phyloP scores from a whole-genome alignment of 2,329 filamentous ascomycete genomes.

The Keithomyces neogunnii region DNA sequence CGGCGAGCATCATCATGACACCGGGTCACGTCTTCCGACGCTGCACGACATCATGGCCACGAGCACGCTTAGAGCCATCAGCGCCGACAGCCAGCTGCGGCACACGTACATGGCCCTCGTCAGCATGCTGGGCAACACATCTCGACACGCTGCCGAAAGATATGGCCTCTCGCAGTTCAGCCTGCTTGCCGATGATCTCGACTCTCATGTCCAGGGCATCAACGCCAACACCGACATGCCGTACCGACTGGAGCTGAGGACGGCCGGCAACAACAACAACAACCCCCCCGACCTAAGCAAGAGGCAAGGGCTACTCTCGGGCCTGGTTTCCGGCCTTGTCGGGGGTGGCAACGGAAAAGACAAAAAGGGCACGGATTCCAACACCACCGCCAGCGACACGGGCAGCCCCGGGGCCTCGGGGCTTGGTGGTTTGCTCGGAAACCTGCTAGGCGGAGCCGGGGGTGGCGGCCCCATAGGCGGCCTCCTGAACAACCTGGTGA shows the following conservation, averaged over 20 bases:
- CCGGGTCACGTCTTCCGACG: neutral
- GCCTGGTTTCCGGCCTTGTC: neutral
- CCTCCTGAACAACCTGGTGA: conserved; percentile 3
- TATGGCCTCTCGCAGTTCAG: conserved; percentile 8
- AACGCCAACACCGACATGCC: conserved; percentile 8
- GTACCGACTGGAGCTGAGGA: conserved; percentile 5
- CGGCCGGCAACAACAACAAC: neutral
- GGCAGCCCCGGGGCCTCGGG: neutral
- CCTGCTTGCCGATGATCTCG: conserved; percentile 7
- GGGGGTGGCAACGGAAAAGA: neutral
- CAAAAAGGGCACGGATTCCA: neutral
- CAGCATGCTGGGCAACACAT: conserved; percentile 10
- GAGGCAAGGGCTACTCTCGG: neutral
- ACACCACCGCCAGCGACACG: neutral
- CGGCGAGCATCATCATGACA: too few relatives aligned
- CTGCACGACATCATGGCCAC: neutral
- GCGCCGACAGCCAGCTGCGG: conserved; percentile 6
- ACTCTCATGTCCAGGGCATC: conserved; percentile 7
- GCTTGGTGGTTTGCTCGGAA: neutral
- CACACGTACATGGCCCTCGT: conserved; percentile 10
- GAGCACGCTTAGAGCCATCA: neutral
- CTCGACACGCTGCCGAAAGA: conserved; percentile 5
- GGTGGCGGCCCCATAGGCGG: conserved; percentile 1
- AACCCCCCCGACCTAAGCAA: neutral
- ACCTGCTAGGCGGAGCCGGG: neutral